These are phyloP conservation scores for Penicillium manginii DNA, from an alignment of 495 filamentous ascomycete species.

Conservation along the genomic window DNA sequence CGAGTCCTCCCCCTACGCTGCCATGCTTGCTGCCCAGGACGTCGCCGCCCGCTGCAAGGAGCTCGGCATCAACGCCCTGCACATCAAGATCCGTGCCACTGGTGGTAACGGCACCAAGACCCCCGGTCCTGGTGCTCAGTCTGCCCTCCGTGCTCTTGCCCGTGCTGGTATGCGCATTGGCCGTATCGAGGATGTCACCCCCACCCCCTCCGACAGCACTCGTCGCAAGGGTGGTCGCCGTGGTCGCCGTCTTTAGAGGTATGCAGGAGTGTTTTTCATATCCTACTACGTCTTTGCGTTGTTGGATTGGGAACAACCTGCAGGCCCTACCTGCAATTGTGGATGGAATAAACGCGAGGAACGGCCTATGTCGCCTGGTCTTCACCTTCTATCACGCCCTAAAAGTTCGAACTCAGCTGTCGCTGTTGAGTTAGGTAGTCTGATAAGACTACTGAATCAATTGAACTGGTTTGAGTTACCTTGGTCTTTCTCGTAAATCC, in stretches of 20 bases:
- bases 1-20: conserved; percentile 98
- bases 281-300: conserved; percentile 36
- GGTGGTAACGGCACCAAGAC: conserved; percentile 99
- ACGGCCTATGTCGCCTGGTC: conserved; percentile 61
- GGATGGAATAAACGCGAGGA: conserved; percentile 63
- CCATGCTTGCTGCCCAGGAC: conserved; percentile 97
- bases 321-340: conserved; percentile 46
- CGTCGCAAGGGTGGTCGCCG: conserved; percentile 99
- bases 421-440: conserved; percentile 27
- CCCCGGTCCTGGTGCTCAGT: conserved; percentile 97
- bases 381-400: conserved; percentile 53
- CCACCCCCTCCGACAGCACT: conserved; percentile 97
- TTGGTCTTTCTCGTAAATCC: not conserved
- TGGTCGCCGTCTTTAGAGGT: conserved; percentile 95
- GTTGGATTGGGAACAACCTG: conserved; percentile 43
- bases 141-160: conserved; percentile 95
- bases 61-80: conserved; percentile 95
- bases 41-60: conserved; percentile 98
- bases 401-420: conserved; percentile 38
- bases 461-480: conserved; percentile 23
- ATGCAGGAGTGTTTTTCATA: conserved; percentile 34
- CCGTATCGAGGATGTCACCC: conserved; percentile 98
- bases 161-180: conserved; percentile 99
- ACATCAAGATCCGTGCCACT: conserved; percentile 99
- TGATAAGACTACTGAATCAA: conserved; percentile 26